Conservation (phyloP, 2,329 filamentous ascomycete species). For the Biscogniauxia sp. region DNA sequence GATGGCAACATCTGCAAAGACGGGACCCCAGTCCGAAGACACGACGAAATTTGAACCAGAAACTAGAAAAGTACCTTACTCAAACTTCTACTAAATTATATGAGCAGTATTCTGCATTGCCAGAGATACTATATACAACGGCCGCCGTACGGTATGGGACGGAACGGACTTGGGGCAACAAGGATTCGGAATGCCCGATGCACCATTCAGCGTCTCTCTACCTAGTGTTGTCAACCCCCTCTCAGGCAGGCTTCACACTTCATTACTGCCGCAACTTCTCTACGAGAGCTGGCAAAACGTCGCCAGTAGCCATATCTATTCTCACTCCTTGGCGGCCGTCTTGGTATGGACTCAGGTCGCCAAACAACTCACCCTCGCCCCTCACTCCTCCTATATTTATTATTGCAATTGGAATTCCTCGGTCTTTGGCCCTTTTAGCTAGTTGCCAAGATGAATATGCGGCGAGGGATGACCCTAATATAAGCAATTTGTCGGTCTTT, state of each 20-base stretch:
- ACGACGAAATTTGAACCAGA: slow-evolving; percentile 18
- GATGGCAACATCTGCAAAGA: slow-evolving; percentile 24
- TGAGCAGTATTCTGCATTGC: slow-evolving; percentile 11
- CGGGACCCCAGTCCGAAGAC: slow-evolving; percentile 22
- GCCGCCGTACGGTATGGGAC: slow-evolving; percentile 12
- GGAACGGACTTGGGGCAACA: slow-evolving; percentile 48
- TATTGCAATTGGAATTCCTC: slow-evolving; percentile 81
- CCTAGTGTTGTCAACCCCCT: slow-evolving; percentile 19
- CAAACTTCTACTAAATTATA: slow-evolving; percentile 49
- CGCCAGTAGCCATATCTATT: slow-evolving; percentile 57
- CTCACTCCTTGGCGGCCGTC: slow-evolving; percentile 52
- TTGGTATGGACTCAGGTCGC: slow-evolving; percentile 50
- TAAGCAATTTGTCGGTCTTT: slow-evolving; percentile 68
- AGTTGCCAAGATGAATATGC: slow-evolving; percentile 95
- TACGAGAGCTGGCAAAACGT: slow-evolving; percentile 56
- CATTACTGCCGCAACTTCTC: slow-evolving; percentile 43
- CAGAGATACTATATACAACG: slow-evolving; percentile 16
- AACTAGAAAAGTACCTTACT: slow-evolving; percentile 33
- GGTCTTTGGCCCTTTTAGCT: slow-evolving; percentile 77
- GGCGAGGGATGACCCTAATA: slow-evolving; percentile 86
- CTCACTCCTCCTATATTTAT: slow-evolving; percentile 84
- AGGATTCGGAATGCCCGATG: slow-evolving; percentile 52
- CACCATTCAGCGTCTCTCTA: slow-evolving; percentile 25
- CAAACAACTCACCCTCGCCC: slow-evolving; percentile 73
- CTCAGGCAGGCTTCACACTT: slow-evolving; percentile 11